Conservation (phyloP, 768 basidiomycete genomes). For the Plicaturopsis crispa region DNA sequence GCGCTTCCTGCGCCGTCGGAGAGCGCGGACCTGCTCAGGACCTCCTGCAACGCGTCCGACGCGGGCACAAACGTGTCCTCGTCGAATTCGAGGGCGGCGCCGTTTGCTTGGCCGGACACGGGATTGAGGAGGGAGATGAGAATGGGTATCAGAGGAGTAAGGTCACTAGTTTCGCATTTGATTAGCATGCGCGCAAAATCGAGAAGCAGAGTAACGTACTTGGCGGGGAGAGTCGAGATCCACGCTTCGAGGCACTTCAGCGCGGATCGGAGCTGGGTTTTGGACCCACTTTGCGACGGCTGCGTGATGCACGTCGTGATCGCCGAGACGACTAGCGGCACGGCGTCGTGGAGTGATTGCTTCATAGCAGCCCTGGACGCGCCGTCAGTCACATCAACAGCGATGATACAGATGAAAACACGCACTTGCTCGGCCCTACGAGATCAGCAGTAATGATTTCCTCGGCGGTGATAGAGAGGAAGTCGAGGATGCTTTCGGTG, state of each 20-base stretch:
- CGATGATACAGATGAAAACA: slow-evolving; percentile 8
- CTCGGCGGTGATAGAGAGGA: slow-evolving; percentile 78
- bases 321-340: slow-evolving; percentile 64
- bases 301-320: slow-evolving; percentile 50
- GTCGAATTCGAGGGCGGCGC: slow-evolving; percentile 22
- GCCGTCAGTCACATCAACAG: neutral
- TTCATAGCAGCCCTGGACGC: slow-evolving; percentile 50
- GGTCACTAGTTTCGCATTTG: slow-evolving; percentile 36
- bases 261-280: slow-evolving; percentile 56
- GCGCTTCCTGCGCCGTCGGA: slow-evolving; percentile 61
- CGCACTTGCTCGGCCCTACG: slow-evolving; percentile 65
- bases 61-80: slow-evolving; percentile 56
- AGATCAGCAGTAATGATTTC: slow-evolving; percentile 75
- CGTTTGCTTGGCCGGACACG: slow-evolving; percentile 29
- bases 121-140: slow-evolving; percentile 61
- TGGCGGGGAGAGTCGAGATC: slow-evolving; percentile 62
- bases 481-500: slow-evolving; percentile 59
- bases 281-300: slow-evolving; percentile 20
- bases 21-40: slow-evolving; percentile 68
- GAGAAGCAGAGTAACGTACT: slow-evolving; percentile 34
- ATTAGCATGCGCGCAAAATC: slow-evolving; percentile 1
- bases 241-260: slow-evolving; percentile 80
- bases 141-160: slow-evolving; percentile 58
- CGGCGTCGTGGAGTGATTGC: slow-evolving; percentile 58
- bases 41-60: slow-evolving; percentile 69